phyloP scores from a whole-genome alignment of 257 asterid species.

The Avicennia marina region DNA sequence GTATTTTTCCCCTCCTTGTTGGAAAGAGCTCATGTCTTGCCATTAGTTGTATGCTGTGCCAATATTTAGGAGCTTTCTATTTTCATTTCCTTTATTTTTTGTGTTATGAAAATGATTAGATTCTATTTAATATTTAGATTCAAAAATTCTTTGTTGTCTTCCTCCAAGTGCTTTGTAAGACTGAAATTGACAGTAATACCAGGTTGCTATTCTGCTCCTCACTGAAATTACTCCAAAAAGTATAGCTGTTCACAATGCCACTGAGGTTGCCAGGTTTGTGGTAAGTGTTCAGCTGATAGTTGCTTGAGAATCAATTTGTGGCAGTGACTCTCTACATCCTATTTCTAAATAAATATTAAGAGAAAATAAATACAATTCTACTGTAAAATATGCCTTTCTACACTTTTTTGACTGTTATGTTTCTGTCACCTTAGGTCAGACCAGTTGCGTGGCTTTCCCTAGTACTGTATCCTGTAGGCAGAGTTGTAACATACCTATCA shows the following conservation, averaged over 20 bases:
- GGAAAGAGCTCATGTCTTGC: constrained; percentile 8
- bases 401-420: constrained; percentile 20
- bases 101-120: not conserved
- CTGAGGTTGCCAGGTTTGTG: constrained; percentile 96
- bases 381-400: constrained; percentile 1
- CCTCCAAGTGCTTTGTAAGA: constrained; percentile 11
- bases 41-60: constrained; percentile 12
- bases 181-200: constrained; percentile 24
- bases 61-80: not conserved
- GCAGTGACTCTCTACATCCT: not conserved
- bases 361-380: not conserved
- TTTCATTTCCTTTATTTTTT: not conserved
- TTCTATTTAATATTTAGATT: not conserved
- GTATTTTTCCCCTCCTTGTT: not conserved
- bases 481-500: constrained; percentile 91
- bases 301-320: constrained; percentile 10
- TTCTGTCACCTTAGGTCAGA: constrained; percentile 71
- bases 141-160: not conserved
- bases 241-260: constrained; percentile 97
- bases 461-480: constrained; percentile 89
- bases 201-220: constrained; percentile 93
- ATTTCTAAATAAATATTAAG: not conserved
- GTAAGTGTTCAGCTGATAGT: constrained; percentile 50
- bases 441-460: constrained; percentile 99
- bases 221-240: constrained; percentile 99